phyloP scores from a whole-genome alignment of 2,329 filamentous ascomycete species.

The Esteya vermicola region DNA sequence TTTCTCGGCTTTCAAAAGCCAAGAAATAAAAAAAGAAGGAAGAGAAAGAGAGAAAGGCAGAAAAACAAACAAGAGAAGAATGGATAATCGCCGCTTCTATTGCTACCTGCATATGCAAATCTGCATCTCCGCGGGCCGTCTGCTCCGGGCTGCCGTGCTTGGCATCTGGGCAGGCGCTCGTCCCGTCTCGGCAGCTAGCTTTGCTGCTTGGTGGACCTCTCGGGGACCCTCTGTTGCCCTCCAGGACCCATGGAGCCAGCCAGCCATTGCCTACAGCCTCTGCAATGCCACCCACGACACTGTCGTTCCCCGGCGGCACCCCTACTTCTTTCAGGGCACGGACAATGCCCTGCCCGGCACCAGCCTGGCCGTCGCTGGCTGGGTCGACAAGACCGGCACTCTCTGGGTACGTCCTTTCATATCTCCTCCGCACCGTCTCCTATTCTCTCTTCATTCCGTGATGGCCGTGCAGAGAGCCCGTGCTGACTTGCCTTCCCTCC shows the following conservation, averaged over 20 bases:
- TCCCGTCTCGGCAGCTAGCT: neutral
- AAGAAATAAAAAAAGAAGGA: too few relatives aligned
- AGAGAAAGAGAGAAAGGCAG: too few relatives aligned
- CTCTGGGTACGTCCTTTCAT: neutral
- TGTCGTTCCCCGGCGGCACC: neutral
- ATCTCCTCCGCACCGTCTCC: too few relatives aligned
- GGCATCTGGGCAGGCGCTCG: too few relatives aligned
- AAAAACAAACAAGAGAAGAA: too few relatives aligned
- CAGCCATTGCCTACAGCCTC: conserved; percentile 2
- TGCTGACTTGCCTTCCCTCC: neutral
- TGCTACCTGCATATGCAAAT: too few relatives aligned
- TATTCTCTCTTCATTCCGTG: too few relatives aligned
- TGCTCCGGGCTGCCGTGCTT: neutral
- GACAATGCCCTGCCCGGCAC: neutral
- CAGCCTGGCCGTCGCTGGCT: conserved; percentile 1
- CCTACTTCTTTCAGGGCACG: neutral
- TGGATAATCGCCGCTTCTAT: too few relatives aligned
- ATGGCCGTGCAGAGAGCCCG: too few relatives aligned
- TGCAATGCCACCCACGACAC: neutral
- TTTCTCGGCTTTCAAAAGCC: too few relatives aligned
- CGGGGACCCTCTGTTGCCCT: conserved; percentile 2
- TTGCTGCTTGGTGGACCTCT: conserved; percentile 3
- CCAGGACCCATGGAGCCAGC: neutral
- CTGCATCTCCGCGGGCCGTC: neutral
- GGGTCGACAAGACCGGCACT: neutral